Evolutionary conservation across 192 early-diverging fungal species (phyloP).

Genomic region (Chytriomyces hyalinus): DNA sequence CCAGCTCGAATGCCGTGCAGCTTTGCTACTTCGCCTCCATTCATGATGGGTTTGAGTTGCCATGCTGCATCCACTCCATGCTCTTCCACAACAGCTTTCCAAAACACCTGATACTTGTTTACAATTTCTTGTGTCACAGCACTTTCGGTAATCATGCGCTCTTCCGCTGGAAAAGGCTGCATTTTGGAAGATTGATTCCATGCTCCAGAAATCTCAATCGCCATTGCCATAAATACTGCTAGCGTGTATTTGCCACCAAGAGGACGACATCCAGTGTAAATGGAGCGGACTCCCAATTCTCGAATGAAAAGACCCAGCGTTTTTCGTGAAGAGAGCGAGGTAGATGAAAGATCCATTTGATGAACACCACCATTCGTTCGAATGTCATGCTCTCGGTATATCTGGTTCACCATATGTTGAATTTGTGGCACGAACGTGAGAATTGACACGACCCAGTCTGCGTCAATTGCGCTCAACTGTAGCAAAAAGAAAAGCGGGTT

Average conservation of each 20-base stretch:
- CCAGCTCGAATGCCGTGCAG: slow-evolving; percentile 77
- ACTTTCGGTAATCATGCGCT: neutral
- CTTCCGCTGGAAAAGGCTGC: neutral
- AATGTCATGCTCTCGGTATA: slow-evolving; percentile 6
- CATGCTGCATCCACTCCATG: slow-evolving; percentile 5
- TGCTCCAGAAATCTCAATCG: slow-evolving; percentile 25
- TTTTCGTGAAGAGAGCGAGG: slow-evolving; percentile 12
- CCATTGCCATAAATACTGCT: slow-evolving; percentile 38
- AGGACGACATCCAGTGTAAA: slow-evolving; percentile 10
- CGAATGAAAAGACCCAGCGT: slow-evolving; percentile 43
- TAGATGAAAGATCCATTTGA: slow-evolving; percentile 11
- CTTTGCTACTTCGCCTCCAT: slow-evolving; percentile 72
- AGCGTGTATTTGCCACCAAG: slow-evolving; percentile 43
- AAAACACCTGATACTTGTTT: slow-evolving; percentile 34
- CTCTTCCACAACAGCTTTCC: slow-evolving; percentile 6
- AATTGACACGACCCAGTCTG: slow-evolving; percentile 9
- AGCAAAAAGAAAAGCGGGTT: slow-evolving; percentile 1
- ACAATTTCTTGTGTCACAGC: slow-evolving; percentile 21
- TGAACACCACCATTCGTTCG: neutral
- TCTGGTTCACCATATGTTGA: slow-evolving; percentile 11
- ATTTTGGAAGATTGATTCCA: neutral
- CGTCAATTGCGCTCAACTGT: slow-evolving; percentile 25
- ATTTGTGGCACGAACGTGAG: slow-evolving; percentile 15
- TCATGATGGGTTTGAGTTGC: slow-evolving; percentile 9
- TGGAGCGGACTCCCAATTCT: slow-evolving; percentile 34